Evolutionary conservation across 768 basidiomycete genomes (phyloP).

Genomic region (Dentipellis sp.): DNA sequence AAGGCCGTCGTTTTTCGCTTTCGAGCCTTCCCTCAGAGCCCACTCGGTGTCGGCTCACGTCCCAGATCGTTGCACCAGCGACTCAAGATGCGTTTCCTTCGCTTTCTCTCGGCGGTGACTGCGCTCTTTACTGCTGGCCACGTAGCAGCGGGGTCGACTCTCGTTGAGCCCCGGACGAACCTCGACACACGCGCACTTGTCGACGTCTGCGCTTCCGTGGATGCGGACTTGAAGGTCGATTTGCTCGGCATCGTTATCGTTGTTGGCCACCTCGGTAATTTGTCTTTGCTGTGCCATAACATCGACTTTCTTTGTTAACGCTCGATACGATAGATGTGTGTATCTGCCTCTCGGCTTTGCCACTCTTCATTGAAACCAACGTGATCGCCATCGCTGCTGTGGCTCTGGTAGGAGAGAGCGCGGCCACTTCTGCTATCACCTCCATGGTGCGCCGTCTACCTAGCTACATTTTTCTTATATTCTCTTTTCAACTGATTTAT

Average conservation of each 20-base stretch:
- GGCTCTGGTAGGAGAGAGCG: slow-evolving; percentile 21
- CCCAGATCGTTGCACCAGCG: no score
- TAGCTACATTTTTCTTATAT: not conserved
- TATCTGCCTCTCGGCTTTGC: slow-evolving; percentile 32
- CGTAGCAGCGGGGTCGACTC: slow-evolving; percentile 1
- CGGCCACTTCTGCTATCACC: slow-evolving; percentile 24
- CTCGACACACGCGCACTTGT: slow-evolving; percentile 8
- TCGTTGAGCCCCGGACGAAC: not conserved
- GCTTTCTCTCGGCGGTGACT: not conserved
- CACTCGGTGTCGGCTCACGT: no score
- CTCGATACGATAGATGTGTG: slow-evolving; percentile 26
- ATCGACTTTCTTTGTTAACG: not conserved
- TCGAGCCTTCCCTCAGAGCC: no score
- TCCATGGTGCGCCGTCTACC: slow-evolving; percentile 23
- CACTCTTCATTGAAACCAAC: slow-evolving; percentile 26
- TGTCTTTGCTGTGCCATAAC: not conserved
- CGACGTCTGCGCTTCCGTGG: slow-evolving; percentile 35
- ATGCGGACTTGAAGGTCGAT: slow-evolving; percentile 23
- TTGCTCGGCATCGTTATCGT: slow-evolving; percentile 16
- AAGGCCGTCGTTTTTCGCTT: no score
- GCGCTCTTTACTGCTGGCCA: slow-evolving; percentile 2
- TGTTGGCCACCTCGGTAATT: slow-evolving; percentile 23
- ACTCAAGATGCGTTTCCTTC: slow-evolving; percentile 7
- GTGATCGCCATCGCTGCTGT: slow-evolving; percentile 22
- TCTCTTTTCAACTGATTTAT: not conserved